Evolutionary conservation across 805 yeast species (phyloP), one percentile per base, ranked within the genome.

Genomic region (Candida verbasci): DNA sequence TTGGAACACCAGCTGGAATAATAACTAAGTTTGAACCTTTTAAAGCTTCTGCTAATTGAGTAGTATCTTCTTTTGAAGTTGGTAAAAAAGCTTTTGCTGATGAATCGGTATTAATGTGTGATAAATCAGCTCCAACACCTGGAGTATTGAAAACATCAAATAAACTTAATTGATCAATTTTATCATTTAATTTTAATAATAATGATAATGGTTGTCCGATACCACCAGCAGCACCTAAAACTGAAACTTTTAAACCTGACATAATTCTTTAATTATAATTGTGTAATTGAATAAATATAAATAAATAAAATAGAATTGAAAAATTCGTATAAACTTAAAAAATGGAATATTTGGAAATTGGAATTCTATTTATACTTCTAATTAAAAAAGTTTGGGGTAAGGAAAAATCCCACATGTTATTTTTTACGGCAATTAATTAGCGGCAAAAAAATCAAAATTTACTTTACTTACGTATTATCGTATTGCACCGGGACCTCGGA

Each of bases 161-260:
- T 40, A 87, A 72, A 4, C 95, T 78, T 49, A 87, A 70, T 49
- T 81, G 79, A 42, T 71, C 68, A 33, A 81, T 72, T 37, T 71
- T 68, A 26, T 77, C 78, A 49, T 79, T 76, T 42, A 86, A 67
- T 62, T 87, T 87, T 49, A 87, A 69, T 45, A 87, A 72, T 38
- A 88, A 76, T 10, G 95, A 86, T 43, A 87, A 72, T 29, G 96
- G 94, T 70, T 88, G 96, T 38, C 96, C 96, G 56, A 87, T 87
- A 43, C 96, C 96, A 51, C 95, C 95, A 37, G 91, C 88, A 40
- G 96, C 96, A 47, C 96, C 96, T 37, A 82, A 72, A 42, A 87
- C 88, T 39, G 95, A 75, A 37, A 86, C 94, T 70, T 86, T 87
- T 39, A 67, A n/a, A n/a, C n/a, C n/a, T n/a, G n/a, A n/a, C n/a